A percentile compares a stretch with the other conserved stretches of the same genome.
These are phyloP conservation scores for Irineochytrium annulatum DNA, from an alignment of 192 early-diverging fungal genomes.

Conservation along the genomic window DNA sequence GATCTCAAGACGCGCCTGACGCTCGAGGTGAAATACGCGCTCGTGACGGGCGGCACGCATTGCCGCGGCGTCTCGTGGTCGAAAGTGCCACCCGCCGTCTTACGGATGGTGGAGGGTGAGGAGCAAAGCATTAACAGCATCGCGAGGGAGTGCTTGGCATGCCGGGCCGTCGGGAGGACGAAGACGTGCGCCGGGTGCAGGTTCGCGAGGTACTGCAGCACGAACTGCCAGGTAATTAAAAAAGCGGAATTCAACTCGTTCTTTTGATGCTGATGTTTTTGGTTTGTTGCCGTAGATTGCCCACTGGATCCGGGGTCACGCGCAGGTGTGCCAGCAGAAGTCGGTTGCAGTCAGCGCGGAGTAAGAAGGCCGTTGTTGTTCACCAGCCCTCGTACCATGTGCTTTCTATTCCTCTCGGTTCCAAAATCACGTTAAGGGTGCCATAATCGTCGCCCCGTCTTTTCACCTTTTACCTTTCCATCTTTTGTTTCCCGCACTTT, in stretches of 20 bases:
- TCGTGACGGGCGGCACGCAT: conserved; percentile 23
- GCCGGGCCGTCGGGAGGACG: conserved; percentile 25
- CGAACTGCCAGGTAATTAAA: conserved; percentile 40
- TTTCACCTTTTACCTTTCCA: too few relatives aligned
- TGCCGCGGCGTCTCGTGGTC: conserved; percentile 22
- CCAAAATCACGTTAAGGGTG: too few relatives aligned
- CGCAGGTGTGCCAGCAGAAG: conserved; percentile 7
- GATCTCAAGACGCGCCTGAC: conserved; percentile 23
- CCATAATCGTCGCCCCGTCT: too few relatives aligned
- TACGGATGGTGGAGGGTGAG: conserved; percentile 18
- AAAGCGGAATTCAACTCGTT: not conserved
- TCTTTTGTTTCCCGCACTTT: too few relatives aligned
- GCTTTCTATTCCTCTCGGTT: too few relatives aligned
- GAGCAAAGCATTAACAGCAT: conserved; percentile 18
- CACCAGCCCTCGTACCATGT: too few relatives aligned
- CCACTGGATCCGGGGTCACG: conserved; percentile 34
- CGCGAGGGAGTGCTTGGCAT: conserved; percentile 26
- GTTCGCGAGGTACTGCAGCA: conserved; percentile 28
- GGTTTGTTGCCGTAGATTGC: conserved; percentile 22
- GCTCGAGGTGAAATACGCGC: conserved; percentile 31
- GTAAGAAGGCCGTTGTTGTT: too few relatives aligned
- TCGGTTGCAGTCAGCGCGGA: not conserved
- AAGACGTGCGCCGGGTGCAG: conserved; percentile 25
- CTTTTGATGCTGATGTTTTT: not conserved
- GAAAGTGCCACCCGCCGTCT: conserved; percentile 10